phyloP scores from a whole-genome alignment of 306 rosid species.

The Crotalaria pallida region DNA sequence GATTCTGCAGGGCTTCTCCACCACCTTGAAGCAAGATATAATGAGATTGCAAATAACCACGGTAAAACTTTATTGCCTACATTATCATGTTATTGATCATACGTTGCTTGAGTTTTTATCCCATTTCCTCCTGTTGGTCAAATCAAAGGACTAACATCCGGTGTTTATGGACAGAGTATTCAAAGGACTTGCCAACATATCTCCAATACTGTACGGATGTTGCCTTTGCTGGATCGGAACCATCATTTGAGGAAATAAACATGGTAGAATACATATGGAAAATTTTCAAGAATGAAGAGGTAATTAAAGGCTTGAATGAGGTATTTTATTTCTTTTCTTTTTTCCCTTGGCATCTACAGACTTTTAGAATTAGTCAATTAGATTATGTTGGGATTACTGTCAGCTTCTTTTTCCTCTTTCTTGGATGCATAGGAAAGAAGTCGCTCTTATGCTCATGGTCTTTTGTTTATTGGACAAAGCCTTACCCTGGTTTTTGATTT shows the following conservation, averaged over 20 bases:
- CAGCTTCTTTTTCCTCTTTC: background rate
- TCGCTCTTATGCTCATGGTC: background rate
- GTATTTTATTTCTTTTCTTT: too few species aligned
- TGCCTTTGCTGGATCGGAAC: conserved; percentile 70
- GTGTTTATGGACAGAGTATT: conserved; percentile 46
- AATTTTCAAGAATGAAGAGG: conserved; percentile 60
- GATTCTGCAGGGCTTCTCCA: conserved; percentile 51
- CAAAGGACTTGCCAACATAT: conserved; percentile 69
- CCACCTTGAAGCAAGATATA: conserved; percentile 54
- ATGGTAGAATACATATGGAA: conserved; percentile 54
- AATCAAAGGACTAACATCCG: background rate
- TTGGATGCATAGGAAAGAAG: background rate
- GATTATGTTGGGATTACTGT: conserved; percentile 8
- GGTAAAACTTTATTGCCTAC: conserved; percentile 35
- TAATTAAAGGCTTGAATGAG: conserved; percentile 26
- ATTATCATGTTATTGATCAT: background rate
- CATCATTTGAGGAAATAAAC: conserved; percentile 50
- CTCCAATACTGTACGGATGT: conserved; percentile 74
- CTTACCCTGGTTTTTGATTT: background rate
- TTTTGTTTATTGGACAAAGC: background rate
- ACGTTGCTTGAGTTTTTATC: background rate
- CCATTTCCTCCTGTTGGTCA: background rate
- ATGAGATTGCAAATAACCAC: conserved; percentile 39
- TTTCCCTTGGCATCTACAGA: background rate
- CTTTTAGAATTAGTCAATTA: conserved; percentile 12